Evolutionary conservation across 2,329 filamentous ascomycete species (phyloP), one percentile per base, ranked within the genome.

Genomic region (Fusarium protoensiforme): DNA sequence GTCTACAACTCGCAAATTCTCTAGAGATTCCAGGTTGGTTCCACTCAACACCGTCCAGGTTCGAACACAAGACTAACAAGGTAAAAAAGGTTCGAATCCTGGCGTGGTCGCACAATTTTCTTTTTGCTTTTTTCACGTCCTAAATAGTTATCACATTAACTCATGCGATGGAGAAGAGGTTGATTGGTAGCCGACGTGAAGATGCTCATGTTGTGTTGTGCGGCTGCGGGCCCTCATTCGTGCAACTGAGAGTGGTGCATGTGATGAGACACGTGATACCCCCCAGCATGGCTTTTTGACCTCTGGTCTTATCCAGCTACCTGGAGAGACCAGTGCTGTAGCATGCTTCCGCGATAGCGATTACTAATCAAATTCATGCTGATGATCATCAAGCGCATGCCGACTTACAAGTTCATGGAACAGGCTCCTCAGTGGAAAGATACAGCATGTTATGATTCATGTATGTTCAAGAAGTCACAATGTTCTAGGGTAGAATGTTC

Each of bases 11-110:
- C 33, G 58, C 59, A 46, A 69, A 69, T 41, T 16, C 67, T 70
- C 66, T 70, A 70, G 67, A 70, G 67, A 70, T 70, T 69, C 67
- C 67, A 69, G 67, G 67, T 60, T 46, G 18, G 57, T 60, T 29
- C 36, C 9, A 24, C 54, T 27, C 7, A 7, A 6, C 5, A 10
- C 16, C 9, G 2, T 35, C 2, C 24, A 16, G 29, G 46, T 51
- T 20, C 56, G 24, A 29, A 31, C 29, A 1, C 36, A n/a, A 8
- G 7, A 33, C 27, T 59, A 43, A 59, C 56, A 24, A 6, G 13
- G 4, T 1, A 3, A n/a, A 31, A 43, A 33, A 60, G 57, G 57
- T 69, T 69, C 67, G 65, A 69, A 62, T 69, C 67, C 67, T 69
- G 67, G 67, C 67, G 67, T 69, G 67, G 66, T 69, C 67, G 66